Base-by-base conservation (phyloP, 768 basidiomycete species). In the Suillus plorans region DNA sequence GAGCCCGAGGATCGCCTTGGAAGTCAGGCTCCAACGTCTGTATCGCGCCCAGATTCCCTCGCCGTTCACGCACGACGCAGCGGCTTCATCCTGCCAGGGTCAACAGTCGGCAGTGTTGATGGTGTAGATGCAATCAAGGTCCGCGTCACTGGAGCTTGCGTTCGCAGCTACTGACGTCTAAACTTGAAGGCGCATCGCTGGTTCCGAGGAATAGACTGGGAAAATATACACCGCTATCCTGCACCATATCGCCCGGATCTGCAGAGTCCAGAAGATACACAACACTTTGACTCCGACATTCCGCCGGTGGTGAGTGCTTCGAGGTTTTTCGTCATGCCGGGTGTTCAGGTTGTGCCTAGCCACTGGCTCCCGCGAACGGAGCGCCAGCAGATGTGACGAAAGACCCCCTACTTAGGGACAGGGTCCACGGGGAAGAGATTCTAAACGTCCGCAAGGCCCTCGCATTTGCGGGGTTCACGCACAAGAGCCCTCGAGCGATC, bases 1-100 rank as follows among this genome's bases (percentile, higher is more conserved):
- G 97, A 99, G 77, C 90, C 95, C 8, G 95, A 98, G 79, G 94
- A 97, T 76, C 89, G 97, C 60, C 83, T 99, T 57, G 95, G 93
- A 45, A 91, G 90, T 57, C 89, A 90, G 73, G 77, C 85, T 31
- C 82, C 86, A 42, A 80, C 86, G 59, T 90, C 89, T 60, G 86
- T 87, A 56, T 86, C 85, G 59, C 82, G 92, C 66, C 91, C 93
- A 39, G 89, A 94, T 76, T 89, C 91, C 37, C 82, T 92, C 78
- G 84, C 93, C 71, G 77, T 88, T 60, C 87, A 90, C 69, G 86
- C 88, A 60, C 83, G 92, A 76, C 83, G 90, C 76, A 92, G 89
- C 70, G 89, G 84, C 61, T 92, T 92, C 79, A 67, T 76, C 70
- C 78, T 90, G 68, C 73, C 82, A 31, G 69, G 74, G 66, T 79